phyloP scores from a whole-genome alignment of 331 rosid genomes.

The Quercus lobata region DNA sequence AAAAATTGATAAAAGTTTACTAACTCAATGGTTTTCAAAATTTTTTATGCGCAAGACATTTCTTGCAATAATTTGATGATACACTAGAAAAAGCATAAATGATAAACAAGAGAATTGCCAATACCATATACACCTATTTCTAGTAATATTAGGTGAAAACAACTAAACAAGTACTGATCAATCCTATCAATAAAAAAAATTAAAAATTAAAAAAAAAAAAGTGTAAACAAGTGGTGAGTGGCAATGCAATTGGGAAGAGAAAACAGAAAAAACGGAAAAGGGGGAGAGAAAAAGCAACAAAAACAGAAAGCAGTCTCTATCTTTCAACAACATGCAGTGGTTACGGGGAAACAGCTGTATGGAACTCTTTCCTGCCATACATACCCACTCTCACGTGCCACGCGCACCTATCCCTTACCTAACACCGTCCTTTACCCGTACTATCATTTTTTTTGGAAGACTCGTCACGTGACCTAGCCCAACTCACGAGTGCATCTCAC shows the following conservation, averaged over 20 bases:
- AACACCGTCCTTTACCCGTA: conserved; percentile 34
- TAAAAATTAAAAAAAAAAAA: no score
- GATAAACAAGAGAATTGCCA: no score
- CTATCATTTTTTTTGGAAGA: neutral
- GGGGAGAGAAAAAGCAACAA: neutral
- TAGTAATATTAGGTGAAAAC: no score
- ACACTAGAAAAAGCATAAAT: no score
- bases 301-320: conserved; percentile 1
- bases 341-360: conserved; percentile 43
- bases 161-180: no score
- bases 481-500: conserved; percentile 30
- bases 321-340: conserved; percentile 13
- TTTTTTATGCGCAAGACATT: no score
- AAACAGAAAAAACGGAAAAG: conserved; percentile 22
- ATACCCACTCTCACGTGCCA: conserved; percentile 30
- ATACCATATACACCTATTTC: no score
- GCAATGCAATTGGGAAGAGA: neutral
- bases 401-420: conserved; percentile 2
- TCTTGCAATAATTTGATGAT: no score
- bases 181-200: no score
- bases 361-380: neutral
- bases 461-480: conserved; percentile 26
- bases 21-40: no score
- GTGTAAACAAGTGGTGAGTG: neutral
- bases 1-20: no score